A percentile compares a stretch with the other conserved stretches of the same genome.
Conservation (phyloP, 768 basidiomycete species). For the Mycena olivaceomarginata region DNA sequence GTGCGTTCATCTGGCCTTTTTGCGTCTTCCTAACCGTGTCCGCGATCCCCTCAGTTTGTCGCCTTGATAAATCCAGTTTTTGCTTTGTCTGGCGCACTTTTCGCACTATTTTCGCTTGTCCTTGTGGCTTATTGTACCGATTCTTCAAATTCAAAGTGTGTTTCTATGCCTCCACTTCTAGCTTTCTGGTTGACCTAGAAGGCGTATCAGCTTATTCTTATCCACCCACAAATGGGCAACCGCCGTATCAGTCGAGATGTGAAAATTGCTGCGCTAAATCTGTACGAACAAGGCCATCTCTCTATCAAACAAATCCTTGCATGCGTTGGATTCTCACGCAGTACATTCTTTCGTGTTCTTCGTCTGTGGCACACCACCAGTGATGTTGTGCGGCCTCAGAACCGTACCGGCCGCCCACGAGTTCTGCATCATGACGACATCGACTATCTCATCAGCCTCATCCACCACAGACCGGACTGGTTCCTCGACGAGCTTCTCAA, state of each 20-base stretch:
- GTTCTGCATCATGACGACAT: constrained; percentile 44
- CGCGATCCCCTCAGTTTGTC: too few species aligned
- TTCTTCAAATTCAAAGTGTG: too few species aligned
- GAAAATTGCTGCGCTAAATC: constrained; percentile 27
- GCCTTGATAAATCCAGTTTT: too few species aligned
- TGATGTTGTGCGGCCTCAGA: constrained; percentile 44
- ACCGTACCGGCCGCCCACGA: constrained; percentile 4
- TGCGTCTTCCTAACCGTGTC: too few species aligned
- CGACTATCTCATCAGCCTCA: constrained; percentile 44
- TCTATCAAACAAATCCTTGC: constrained; percentile 47
- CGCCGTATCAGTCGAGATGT: background rate
- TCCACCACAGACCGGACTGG: constrained; percentile 50
- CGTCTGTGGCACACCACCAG: constrained; percentile 52
- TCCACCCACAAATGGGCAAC: background rate
- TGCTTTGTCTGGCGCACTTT: too few species aligned
- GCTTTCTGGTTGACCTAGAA: too few species aligned
- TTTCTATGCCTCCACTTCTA: too few species aligned
- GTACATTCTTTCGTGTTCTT: constrained; percentile 49
- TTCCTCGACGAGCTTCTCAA: constrained; percentile 49
- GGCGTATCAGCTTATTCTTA: too few species aligned
- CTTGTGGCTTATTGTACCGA: too few species aligned
- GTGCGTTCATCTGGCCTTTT: too few species aligned
- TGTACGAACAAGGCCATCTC: constrained; percentile 46
- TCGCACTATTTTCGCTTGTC: too few species aligned
- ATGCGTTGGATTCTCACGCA: constrained; percentile 45